Evolutionary conservation across 768 basidiomycete genomes (phyloP), one percentile per base, ranked within the genome.

Genomic region (Suillus cothurnatus): DNA sequence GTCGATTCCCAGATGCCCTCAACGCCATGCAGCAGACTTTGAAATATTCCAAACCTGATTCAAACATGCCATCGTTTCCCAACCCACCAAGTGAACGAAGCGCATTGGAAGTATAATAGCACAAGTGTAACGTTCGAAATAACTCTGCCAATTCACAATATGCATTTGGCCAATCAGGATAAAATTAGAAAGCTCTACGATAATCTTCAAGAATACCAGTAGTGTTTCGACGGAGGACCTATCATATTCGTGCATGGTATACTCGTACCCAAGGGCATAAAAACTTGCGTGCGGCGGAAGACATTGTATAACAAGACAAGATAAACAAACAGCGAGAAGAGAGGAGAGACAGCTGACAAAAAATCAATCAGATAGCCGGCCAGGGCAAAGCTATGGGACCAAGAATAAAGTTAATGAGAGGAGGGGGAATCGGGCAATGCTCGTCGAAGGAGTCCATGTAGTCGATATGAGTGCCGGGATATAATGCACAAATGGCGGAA

Each of bases 341-440:
- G 71, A 66, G 65, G 62, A 31, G 66, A 64, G 23, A 52, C 64
- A 66, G 64, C 61, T 61, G 64, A 55, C 15, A 43, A 45, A n/a
- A 66, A 68, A 67, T 50, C 31, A 64, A 58, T 31, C n/a, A 23
- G 60, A 39, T 28, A 26, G 32, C 63, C 63, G 34, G 31, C 63
- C 63, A 63, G 34, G 53, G 53, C 53, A 55, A 47, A 9, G 39
- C 6, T 41, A 62, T 28, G 43, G 28, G 28, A 32, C 12, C 61
- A 62, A 64, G 32, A 76, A 76, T 74, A 74, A 77, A 64, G 66
- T 74, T 77, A 76, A 69, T 52, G 70, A 76, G 68, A 70, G 71
- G 64, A 52, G 66, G 64, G 49, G 66, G 69, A 66, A 61, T 65
- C 64, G 66, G 67, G 65, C 67, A 68, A 61, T 66, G 38, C 21